Base-by-base conservation (phyloP, 2,329 filamentous ascomycete species). In the Botrytis elliptica region DNA sequence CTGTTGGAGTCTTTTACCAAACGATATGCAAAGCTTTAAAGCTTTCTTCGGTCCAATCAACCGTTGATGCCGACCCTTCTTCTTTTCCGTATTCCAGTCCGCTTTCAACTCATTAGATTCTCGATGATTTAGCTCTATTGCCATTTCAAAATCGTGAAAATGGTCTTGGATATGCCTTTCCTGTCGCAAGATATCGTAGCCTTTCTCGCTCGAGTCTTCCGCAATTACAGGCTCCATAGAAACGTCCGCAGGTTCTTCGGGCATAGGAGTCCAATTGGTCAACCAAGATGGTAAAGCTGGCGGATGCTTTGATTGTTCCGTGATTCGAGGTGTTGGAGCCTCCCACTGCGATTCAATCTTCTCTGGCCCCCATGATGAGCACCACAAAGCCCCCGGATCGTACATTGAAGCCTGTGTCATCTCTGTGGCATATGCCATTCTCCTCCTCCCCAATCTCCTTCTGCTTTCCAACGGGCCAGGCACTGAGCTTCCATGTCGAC, bases 381-480 rank as follows among this genome's bases (percentile, higher is more conserved):
- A 75, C 76, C 78, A 79, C 65, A 78, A 49, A 44, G 69, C 29
- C 9, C 68, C 73, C 36, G 77, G 55, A 44, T 75, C 71, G 52
- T 72, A 70, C 29, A 74, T 44, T n/a, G 76, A 69, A 5, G 75
- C 71, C 4, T 76, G 76, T 36, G 71, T 65, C n/a, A 74, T 67
- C 59, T 80, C 78, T 66, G 79, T 76, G 40, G 75, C 66, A 65
- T 80, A 73, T 66, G 78, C 76, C 80, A 82, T 81, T 62, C 77
- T 76, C 73, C 81, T 78, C 72, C 77, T 82, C 18, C 81, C 81
- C 69, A 80, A 68, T 69, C 81, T 78, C 71, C 81, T 75, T 60
- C 80, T 77, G 67, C 76, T 75, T 72, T 82, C 81, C 76, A 82
- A 71, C 8, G 81, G 81, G n/a, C 80, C 81, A 33, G 81, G 81